Conservation (phyloP, 768 basidiomycete species). For the Mrakia blollopis region DNA sequence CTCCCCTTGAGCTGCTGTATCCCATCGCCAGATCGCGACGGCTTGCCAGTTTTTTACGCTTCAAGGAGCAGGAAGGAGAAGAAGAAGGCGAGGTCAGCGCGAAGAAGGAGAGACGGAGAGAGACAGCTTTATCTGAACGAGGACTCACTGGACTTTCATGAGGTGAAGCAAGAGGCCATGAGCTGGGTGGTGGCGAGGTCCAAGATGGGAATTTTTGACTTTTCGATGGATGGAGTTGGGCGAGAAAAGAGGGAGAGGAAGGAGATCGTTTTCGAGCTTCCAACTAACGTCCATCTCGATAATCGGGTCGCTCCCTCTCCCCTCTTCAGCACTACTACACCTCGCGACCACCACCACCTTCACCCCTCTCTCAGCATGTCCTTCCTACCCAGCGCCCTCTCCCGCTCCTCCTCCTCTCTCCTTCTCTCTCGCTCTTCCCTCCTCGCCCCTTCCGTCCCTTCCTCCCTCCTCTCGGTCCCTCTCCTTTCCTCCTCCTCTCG, state of each 20-base stretch:
- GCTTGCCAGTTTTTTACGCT: slow-evolving; percentile 79
- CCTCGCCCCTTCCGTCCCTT: background rate
- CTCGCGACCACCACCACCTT: background rate
- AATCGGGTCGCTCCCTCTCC: background rate
- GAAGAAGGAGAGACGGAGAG: background rate
- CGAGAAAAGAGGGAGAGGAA: background rate
- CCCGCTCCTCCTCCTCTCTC: background rate
- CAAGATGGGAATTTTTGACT: background rate
- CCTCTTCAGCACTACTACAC: background rate
- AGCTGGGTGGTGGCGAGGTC: background rate
- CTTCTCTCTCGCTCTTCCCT: background rate
- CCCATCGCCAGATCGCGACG: slow-evolving; percentile 86
- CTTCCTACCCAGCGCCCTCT: slow-evolving; percentile 16
- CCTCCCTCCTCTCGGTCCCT: background rate
- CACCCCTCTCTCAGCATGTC: slow-evolving; percentile 13
- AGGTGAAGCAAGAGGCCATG: background rate
- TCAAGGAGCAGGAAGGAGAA: background rate
- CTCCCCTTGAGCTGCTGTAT: slow-evolving; percentile 43
- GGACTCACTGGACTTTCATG: background rate
- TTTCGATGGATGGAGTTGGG: background rate
- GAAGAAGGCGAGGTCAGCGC: background rate
- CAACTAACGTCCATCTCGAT: background rate
- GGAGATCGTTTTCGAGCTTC: background rate
- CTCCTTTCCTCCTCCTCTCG: slow-evolving; percentile 11
- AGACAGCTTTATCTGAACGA: too few species aligned